Evolutionary conservation across 495 filamentous ascomycete species (phyloP), one percentile per base, ranked within the genome.

Genomic region (Penicillium salamii): DNA sequence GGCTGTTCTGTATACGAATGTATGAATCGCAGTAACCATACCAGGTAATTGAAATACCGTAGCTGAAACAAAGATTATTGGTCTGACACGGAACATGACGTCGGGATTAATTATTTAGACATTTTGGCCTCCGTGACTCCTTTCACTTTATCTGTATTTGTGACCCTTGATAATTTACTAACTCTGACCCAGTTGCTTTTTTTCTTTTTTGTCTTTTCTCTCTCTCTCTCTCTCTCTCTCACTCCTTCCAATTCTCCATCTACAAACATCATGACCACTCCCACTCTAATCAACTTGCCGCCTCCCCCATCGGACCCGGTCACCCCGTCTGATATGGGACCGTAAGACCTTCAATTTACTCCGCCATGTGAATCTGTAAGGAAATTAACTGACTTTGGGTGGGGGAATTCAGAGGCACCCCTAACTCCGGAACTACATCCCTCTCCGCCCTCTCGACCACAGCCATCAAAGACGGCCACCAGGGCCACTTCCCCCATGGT

Each of bases 381-480:
- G 36, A 41, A 32, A 38, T 28, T 26, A 40, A 23, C 35, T 47
- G 26, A 49, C 54, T 44, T 23, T 33, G 37, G 29, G 17, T 49
- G 12, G 32, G 33, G 33, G 44, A 43, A 12, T 18, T 5, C 57
- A 95, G 90, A 49, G 91, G 91, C 54, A 96, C 91, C n/a, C 91
- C 91, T 3, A 95, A 90, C 53, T 91, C 87, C 45, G 84, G 86
- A 20, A 91, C 87, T 5, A 92, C 89, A 9, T 89, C 89, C 19
- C 81, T 96, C 50, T 93, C 88, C 15, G 85, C 87, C 11, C 78
- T 96, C 26, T 92, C 88, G 15, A 96, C 91, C 21, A 91, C 89
- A 5, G 91, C 91, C 39, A 93, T 93, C 74, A 96, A 95, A 70
- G 91, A 96, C 57, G 91, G 91, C 50, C 89, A 95, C 54, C 86